These are phyloP conservation scores for Boletus speciosus DNA, from an alignment of 768 basidiomycete species.

Conservation along the genomic window DNA sequence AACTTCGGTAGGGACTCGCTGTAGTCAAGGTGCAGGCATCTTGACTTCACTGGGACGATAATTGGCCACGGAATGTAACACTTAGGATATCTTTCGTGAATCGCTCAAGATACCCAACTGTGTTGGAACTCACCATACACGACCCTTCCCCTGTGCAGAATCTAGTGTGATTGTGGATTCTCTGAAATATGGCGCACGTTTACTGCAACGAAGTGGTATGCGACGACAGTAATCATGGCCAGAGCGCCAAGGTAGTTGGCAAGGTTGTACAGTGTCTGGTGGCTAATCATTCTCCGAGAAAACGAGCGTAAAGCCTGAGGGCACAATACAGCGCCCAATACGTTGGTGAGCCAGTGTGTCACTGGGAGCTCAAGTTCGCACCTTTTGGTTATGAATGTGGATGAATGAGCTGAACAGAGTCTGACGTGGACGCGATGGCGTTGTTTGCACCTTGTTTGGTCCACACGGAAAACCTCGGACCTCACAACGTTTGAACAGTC, in stretches of 20 bases:
- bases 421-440: neutral
- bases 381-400: constrained; percentile 14
- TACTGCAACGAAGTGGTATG: constrained; percentile 88
- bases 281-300: constrained; percentile 63
- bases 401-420: neutral
- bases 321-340: neutral
- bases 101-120: neutral
- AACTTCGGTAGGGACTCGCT: neutral
- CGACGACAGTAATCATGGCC: constrained; percentile 84
- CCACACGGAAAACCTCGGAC: constrained; percentile 29
- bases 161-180: constrained; percentile 11
- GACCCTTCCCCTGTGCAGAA: neutral
- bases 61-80: neutral
- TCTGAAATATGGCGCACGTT: constrained; percentile 55
- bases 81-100: neutral
- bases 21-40: neutral
- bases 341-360: neutral
- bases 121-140: constrained; percentile 6
- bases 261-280: constrained; percentile 75
- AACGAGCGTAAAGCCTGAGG: constrained; percentile 3
- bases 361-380: constrained; percentile 1
- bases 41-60: neutral
- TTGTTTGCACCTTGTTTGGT: constrained; percentile 36
- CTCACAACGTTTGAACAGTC: neutral
- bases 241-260: constrained; percentile 80